Conservation (phyloP, 1,139 yeast genomes). For the Pichia sp. region DNA sequence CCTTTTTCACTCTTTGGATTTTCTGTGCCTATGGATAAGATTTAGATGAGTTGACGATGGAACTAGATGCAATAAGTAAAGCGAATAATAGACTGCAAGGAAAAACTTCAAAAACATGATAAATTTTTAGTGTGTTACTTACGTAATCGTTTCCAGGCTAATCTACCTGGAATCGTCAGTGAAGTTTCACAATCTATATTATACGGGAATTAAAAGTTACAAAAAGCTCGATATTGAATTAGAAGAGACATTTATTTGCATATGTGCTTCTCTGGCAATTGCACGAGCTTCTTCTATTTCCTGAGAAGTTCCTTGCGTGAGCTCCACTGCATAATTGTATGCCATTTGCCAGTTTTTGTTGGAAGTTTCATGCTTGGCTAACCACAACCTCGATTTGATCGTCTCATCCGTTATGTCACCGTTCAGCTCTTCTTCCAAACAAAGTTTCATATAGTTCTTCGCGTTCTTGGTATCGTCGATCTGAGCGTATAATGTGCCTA, state of each 20-base stretch:
- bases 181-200: not conserved
- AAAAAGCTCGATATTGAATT: constrained; percentile 2
- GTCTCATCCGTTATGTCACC: constrained; percentile 76
- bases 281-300: constrained; percentile 88
- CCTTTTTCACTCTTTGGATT: no score
- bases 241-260: constrained; percentile 22
- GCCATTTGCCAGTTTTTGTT: constrained; percentile 63
- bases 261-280: constrained; percentile 68
- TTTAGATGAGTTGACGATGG: no score
- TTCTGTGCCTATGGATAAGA: no score
- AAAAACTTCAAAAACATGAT: constrained; percentile 1
- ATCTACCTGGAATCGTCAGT: no score
- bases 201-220: not conserved
- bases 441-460: constrained; percentile 62
- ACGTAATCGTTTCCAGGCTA: no score
- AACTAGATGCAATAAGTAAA: no score
- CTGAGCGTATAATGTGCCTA: constrained; percentile 67
- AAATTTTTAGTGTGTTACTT: not conserved
- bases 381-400: constrained; percentile 81
- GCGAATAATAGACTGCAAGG: not conserved
- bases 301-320: constrained; percentile 73
- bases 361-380: constrained; percentile 66
- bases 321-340: constrained; percentile 66
- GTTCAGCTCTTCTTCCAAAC: constrained; percentile 63
- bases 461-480: constrained; percentile 52